Evolutionary conservation across 495 filamentous ascomycete genomes (phyloP).

Genomic region (Penicillium bovifimosum): DNA sequence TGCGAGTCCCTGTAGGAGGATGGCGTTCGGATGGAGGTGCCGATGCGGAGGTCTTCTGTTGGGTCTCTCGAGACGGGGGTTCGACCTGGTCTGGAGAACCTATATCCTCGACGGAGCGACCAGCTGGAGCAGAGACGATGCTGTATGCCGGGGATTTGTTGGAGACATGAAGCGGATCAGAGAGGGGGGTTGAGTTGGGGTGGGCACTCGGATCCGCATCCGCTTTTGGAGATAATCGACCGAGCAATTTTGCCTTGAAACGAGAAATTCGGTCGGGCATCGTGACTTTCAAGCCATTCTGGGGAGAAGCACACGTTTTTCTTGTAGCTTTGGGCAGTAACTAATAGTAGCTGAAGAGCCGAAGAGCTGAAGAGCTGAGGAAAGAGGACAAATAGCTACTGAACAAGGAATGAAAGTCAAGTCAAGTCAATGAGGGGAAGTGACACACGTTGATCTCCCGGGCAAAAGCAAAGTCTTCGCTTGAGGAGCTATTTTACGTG

Average conservation of each 20-base stretch:
- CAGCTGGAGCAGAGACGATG: conserved; percentile 14
- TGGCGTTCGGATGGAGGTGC: conserved; percentile 10
- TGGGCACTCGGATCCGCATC: conserved; percentile 28
- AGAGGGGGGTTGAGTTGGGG: conserved; percentile 23
- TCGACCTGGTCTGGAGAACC: conserved; percentile 1
- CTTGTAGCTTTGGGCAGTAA: no score
- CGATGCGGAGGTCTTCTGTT: conserved; percentile 3
- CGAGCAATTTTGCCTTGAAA: conserved; percentile 36
- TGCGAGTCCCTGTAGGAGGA: conserved; percentile 2
- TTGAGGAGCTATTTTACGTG: no score
- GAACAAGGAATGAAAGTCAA: no score
- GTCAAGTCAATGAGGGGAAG: no score
- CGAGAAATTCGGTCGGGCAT: conserved; percentile 36
- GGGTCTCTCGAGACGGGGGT: conserved; percentile 4
- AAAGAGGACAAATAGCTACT: no score
- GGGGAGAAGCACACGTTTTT: background rate
- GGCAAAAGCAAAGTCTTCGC: no score
- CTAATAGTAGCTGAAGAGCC: no score
- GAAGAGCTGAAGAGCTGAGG: no score
- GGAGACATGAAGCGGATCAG: conserved; percentile 18
- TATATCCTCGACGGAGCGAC: conserved; percentile 8
- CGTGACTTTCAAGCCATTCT: conserved; percentile 8
- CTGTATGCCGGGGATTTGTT: conserved; percentile 22
- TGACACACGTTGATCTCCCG: no score
- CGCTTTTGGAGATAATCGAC: conserved; percentile 37